Base-by-base conservation (phyloP, 371 early-diverging fungal genomes). In the Syncephalastrum racemosum region DNA sequence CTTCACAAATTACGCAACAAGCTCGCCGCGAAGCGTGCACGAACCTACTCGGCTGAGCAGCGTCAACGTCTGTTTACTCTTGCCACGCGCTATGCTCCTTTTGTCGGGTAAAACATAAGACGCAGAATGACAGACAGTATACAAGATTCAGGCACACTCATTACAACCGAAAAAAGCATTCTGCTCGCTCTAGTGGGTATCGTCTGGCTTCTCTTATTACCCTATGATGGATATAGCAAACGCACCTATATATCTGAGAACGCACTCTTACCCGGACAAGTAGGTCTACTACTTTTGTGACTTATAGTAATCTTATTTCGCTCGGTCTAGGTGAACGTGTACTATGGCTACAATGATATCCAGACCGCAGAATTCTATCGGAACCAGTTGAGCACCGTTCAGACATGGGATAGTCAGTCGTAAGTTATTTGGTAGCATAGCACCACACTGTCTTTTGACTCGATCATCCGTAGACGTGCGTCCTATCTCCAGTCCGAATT, bases 211-310 rank as follows among this genome's bases (percentile, higher is more conserved):
- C 60, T 83, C 14, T 52, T 78, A 18, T 57, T 85, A 7, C 81
- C 84, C 14, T 75, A 78, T 43, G 75, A 82, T 47, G 64, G 63
- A 16, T 86, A 79, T 54, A 85, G 73, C 53, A 81, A 77, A 58
- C 47, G 54, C 19, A 86, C 87, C 0, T 88, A 90, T 62, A 72
- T 87, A 10, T 88, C 89, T 1, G 95, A 94, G 69, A 94, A 92
- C 53, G 93, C 95, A 3, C 69, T 94, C 59, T 68, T 93, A 52
- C 90, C 89, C 14, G 91, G 85, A 47, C 82, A 84, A 69, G 88
- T 87, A 77, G 12, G 67, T 10, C 23, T 31, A 12, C 36, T 31
- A 31, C 36, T 12, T 25, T 10, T 46, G 19, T 27, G 14, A 2
- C 20, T 51, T 2, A 39, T 6, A 27, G 4, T 4, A 25, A 3